Percentiles rank a stretch among this genome's conserved stretches.
Evolutionary conservation across 805 yeast genomes (phyloP).

Genomic region (Naumovozyma dairenensis): DNA sequence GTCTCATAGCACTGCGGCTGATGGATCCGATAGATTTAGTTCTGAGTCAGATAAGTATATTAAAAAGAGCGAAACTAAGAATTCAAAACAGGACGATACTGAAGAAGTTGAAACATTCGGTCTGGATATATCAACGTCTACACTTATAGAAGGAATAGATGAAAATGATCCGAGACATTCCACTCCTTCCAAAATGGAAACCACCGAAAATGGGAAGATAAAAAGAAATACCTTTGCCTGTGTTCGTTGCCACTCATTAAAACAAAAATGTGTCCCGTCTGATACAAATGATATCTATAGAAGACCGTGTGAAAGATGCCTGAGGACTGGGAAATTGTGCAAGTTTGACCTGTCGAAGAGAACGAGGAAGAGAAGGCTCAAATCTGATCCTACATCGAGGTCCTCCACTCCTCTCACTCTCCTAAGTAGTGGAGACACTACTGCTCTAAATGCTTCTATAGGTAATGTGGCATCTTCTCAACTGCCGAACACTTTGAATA

Average conservation of each 20-base stretch:
- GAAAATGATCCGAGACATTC: constrained; percentile 17
- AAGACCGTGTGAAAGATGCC: constrained; percentile 67
- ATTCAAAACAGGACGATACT: background rate
- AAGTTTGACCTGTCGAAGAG: constrained; percentile 55
- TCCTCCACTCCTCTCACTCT: constrained; percentile 1
- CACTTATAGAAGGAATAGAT: constrained; percentile 17
- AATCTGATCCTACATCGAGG: constrained; percentile 7
- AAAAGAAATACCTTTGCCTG: constrained; percentile 30
- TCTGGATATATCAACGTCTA: background rate
- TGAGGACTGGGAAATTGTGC: constrained; percentile 53
- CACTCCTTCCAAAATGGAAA: constrained; percentile 17
- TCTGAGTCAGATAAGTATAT: background rate
- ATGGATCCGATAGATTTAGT: no score
- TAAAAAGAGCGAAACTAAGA: background rate
- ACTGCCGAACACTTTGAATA: background rate
- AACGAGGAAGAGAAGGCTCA: constrained; percentile 36
- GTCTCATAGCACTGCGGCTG: no score
- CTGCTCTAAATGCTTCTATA: no score
- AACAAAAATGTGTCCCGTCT: constrained; percentile 76
- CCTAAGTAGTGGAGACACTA: background rate
- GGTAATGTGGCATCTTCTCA: background rate
- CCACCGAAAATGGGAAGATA: constrained; percentile 16
- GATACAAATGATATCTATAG: constrained; percentile 35
- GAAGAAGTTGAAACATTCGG: background rate
- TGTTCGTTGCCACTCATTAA: constrained; percentile 58